Evolutionary conservation across 352 stramenopile genomes (phyloP), one percentile per base, ranked within the genome.

Genomic region (Globisporangium viniferum): DNA sequence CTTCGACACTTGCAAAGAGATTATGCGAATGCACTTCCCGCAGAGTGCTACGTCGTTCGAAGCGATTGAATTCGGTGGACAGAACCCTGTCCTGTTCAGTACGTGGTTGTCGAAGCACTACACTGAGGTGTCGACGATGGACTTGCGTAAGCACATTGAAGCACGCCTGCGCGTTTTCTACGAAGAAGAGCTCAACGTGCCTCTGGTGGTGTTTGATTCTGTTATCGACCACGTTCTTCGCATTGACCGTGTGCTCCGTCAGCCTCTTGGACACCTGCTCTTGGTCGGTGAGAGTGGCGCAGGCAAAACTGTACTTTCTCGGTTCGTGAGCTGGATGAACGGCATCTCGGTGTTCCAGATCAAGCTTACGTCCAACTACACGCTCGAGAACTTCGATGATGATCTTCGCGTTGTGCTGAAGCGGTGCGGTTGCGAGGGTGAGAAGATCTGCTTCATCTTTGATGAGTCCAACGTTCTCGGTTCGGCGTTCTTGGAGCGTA

Each of bases 401-500:
- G 98, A 99, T 78, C 82, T 99, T 35, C 87, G 98, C 29, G 77
- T 95, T 48, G 92, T 99, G 20, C 98, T 99, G 69, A 98, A 98
- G 68, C 82, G 98, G 49, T 98, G 98, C 35, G 98, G 98, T 33
- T 97, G 98, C 67, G 92, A 99, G 66, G 97, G 97, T 20, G 98
- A 99, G 80, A 99, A 98, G 78, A 97, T 99, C 33, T 99, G 97
- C 68, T 99, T 99, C 74, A 99, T 99, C 71, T 99, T 99, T 81
- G 98, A 99, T 74, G 98, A 99, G 78, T 97, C 90, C 12, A 99
- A 99, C 71, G 97, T 98, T 22, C 83, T 99, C 1, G 92, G 97
- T 39, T 98, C 95, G 12, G 97, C 97, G 5, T 99, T 99, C 76
- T 84, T 99, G 71, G 98, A 99, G 77, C 93, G 98, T 2, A 99